Evolutionary conservation across 192 early-diverging fungal genomes (phyloP).

Genomic region (Obelidium mucronatum): DNA sequence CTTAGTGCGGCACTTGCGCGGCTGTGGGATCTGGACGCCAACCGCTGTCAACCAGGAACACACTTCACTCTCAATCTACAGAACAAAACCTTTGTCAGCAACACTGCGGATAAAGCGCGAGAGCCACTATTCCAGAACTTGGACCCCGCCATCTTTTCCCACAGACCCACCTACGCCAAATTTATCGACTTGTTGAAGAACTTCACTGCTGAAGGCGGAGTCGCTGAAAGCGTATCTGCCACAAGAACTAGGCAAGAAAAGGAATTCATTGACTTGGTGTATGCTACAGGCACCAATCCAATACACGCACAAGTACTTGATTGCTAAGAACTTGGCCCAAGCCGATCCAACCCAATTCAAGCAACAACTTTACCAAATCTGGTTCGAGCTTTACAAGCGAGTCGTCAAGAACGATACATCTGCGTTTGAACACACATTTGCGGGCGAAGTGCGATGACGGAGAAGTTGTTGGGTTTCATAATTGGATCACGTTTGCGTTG

Average conservation of each 20-base stretch:
- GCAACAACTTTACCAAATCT: conserved; percentile 25
- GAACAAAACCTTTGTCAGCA: conserved; percentile 32
- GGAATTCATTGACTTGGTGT: conserved; percentile 35
- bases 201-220: conserved; percentile 35
- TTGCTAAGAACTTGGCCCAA: conserved; percentile 21
- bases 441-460: conserved; percentile 34
- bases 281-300: conserved; percentile 32
- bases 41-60: conserved; percentile 39
- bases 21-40: conserved; percentile 46
- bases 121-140: conserved; percentile 46
- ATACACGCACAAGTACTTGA: conserved; percentile 39
- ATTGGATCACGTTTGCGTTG: conserved; percentile 46
- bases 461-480: conserved; percentile 48
- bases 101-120: conserved; percentile 23
- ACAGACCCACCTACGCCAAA: conserved; percentile 31
- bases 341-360: conserved; percentile 28
- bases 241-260: conserved; percentile 32
- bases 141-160: not conserved
- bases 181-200: conserved; percentile 43
- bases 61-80: conserved; percentile 45
- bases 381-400: conserved; percentile 50
- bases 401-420: conserved; percentile 38
- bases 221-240: conserved; percentile 25
- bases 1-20: conserved; percentile 25
- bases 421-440: conserved; percentile 52